These are phyloP conservation scores for Coemansia asiatica DNA, from an alignment of 192 early-diverging fungal genomes.

Conservation along the genomic window DNA sequence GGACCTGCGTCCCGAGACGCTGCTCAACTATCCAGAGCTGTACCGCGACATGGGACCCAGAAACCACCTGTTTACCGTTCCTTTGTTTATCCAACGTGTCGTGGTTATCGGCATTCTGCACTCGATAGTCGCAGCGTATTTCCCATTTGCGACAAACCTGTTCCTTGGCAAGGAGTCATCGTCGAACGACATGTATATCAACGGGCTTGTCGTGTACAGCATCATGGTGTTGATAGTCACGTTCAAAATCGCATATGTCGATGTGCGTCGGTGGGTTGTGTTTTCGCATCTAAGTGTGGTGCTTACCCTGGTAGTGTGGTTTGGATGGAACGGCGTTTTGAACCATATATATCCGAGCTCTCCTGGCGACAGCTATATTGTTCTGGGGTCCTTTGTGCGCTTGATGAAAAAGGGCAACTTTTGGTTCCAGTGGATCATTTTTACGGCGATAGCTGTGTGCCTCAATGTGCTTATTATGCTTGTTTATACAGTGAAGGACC, in stretches of 20 bases:
- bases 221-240: conserved; percentile 68
- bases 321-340: conserved; percentile 65
- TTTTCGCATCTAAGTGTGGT: conserved; percentile 63
- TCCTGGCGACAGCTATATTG: conserved; percentile 57
- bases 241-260: conserved; percentile 69
- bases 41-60: conserved; percentile 60
- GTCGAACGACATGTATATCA: conserved; percentile 58
- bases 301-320: conserved; percentile 60
- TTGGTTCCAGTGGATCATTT: conserved; percentile 62
- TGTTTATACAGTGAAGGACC: conserved; percentile 29
- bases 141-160: conserved; percentile 36
- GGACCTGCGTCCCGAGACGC: conserved; percentile 66
- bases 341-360: conserved; percentile 59
- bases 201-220: conserved; percentile 60
- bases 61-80: conserved; percentile 53
- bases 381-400: conserved; percentile 56
- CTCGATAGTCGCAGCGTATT: conserved; percentile 36
- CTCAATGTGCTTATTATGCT: conserved; percentile 53
- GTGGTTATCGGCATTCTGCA: conserved; percentile 58
- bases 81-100: conserved; percentile 48
- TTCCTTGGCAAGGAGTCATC: conserved; percentile 30
- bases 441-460: conserved; percentile 55
- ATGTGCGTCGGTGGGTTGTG: conserved; percentile 64
- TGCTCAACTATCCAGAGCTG: conserved; percentile 70
- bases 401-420: conserved; percentile 53